phyloP scores from a whole-genome alignment of 1,284 basidiomycete species.

The Pseudozyma pruni region DNA sequence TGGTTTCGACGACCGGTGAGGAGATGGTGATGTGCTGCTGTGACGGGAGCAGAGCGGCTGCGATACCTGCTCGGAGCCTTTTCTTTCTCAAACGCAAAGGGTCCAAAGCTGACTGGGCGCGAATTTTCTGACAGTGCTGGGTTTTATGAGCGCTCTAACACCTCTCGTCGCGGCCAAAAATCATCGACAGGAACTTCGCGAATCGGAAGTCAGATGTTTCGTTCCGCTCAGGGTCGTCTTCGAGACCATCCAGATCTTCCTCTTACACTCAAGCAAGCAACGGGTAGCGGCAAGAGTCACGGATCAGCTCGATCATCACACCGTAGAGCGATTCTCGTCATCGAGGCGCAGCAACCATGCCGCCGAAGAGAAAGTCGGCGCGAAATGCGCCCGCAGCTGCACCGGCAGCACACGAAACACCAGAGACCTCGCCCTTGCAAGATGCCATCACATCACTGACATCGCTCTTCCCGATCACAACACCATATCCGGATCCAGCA shows the following conservation, averaged over 20 bases:
- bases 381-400: conserved; percentile 1
- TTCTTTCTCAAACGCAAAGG: conserved; percentile 11
- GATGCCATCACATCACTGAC: conserved; percentile 21
- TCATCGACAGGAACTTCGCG: conserved; percentile 22
- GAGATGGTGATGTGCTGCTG: too few relatives aligned
- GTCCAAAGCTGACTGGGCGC: too few relatives aligned
- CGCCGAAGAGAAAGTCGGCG: conserved; percentile 30
- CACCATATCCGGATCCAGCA: conserved; percentile 82
- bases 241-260: too few relatives aligned
- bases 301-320: too few relatives aligned
- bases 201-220: conserved; percentile 26
- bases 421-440: conserved; percentile 6
- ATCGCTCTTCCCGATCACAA: conserved; percentile 79
- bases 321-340: not conserved
- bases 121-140: too few relatives aligned
- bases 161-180: not conserved
- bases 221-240: not conserved
- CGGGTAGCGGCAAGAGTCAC: not conserved
- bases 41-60: too few relatives aligned
- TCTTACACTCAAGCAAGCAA: not conserved
- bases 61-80: conserved; percentile 35
- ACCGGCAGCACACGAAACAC: conserved; percentile 1
- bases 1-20: too few relatives aligned
- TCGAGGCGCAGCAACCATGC: conserved; percentile 8
- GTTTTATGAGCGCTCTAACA: too few relatives aligned